phyloP scores from a whole-genome alignment of 1,139 yeast genomes.

The Wickerhamiella pararugosa region DNA sequence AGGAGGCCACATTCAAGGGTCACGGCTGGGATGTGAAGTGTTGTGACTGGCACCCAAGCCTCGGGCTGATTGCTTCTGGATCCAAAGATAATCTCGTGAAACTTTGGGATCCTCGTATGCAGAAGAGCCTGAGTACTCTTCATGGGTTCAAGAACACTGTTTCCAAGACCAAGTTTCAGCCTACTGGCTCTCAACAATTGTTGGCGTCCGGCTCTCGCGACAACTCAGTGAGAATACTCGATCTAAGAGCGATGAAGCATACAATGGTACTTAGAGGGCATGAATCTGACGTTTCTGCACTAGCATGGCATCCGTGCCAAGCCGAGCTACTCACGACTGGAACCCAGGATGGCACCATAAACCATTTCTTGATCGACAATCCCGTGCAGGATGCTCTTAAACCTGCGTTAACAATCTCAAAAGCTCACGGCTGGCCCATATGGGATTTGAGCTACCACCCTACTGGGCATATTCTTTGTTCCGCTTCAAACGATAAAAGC shows the following conservation, averaged over 20 bases:
- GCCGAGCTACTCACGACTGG: conserved; percentile 71
- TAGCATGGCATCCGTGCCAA: conserved; percentile 89
- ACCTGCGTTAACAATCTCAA: conserved; percentile 42
- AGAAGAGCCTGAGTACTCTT: conserved; percentile 58
- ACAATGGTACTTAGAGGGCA: conserved; percentile 58
- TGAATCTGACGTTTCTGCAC: conserved; percentile 71
- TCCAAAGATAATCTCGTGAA: conserved; percentile 89
- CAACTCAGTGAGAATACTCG: conserved; percentile 75
- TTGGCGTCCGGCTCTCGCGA: conserved; percentile 83
- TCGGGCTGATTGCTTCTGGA: conserved; percentile 52
- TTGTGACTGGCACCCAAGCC: conserved; percentile 89
- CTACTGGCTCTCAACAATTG: conserved; percentile 46
- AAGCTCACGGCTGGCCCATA: conserved; percentile 88
- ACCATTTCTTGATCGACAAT: conserved; percentile 57
- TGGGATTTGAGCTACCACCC: conserved; percentile 89
- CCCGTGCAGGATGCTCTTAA: conserved; percentile 22
- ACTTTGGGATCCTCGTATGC: conserved; percentile 93
- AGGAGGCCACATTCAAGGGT: conserved; percentile 68
- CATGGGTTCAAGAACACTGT: conserved; percentile 93
- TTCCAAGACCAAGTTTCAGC: conserved; percentile 65
- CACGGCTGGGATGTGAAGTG: conserved; percentile 99
- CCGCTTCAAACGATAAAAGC: conserved; percentile 88
- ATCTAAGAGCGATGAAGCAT: conserved; percentile 71
- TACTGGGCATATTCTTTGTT: conserved; percentile 74
- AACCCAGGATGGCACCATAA: conserved; percentile 75